Base-by-base conservation (phyloP, 2,329 filamentous ascomycete genomes). In the Phialemoniopsis sp. region DNA sequence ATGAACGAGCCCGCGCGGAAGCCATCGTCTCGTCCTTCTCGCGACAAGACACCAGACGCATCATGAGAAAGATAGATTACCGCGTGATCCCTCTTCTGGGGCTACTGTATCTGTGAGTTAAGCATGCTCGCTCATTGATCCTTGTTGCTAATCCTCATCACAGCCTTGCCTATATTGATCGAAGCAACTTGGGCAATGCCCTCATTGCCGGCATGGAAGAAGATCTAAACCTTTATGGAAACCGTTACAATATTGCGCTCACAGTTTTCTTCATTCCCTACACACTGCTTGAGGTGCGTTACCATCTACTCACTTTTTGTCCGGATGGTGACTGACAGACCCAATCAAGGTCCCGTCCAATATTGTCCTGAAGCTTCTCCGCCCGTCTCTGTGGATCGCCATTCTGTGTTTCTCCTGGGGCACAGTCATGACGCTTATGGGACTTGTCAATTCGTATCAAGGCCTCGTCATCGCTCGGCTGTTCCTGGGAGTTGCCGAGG, bases 371-470 rank as follows among this genome's bases (percentile, higher is more conserved):
- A 62, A 63, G 39, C 48, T 59, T 17, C 47, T 71, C 39, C 56
- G 48, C 0, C 65, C 65, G 0, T 60, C 58, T 13, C 49, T 56
- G 15, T 67, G 59, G 46, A 48, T 71, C 3, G 54, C 59, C 4
- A 48, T 47, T 13, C 56, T 70, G 17, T 65, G 67, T 53, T 57
- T 67, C 18, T 46, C 50, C 34, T 76, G 71, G 70, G 66, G 70
- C 29, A 46, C 73, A 41, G 57, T 66, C 13, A 68, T 66, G 32
- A 71, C 69, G 28, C 59, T 66, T 14, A 71, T 69, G 46, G 70
- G 70, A 4, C 62, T 74, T 18, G 62, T 69, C 1, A 58, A 64
- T 28, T 59, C 47, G 26, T 67, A 60, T 43, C 50, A 50, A 10
- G 58, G 57, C 3, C 55, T 74, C 2, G 51, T 72, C 13, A 61